phyloP scores from a whole-genome alignment of 75 land plant species.

The Selaginella moellendorffii region DNA sequence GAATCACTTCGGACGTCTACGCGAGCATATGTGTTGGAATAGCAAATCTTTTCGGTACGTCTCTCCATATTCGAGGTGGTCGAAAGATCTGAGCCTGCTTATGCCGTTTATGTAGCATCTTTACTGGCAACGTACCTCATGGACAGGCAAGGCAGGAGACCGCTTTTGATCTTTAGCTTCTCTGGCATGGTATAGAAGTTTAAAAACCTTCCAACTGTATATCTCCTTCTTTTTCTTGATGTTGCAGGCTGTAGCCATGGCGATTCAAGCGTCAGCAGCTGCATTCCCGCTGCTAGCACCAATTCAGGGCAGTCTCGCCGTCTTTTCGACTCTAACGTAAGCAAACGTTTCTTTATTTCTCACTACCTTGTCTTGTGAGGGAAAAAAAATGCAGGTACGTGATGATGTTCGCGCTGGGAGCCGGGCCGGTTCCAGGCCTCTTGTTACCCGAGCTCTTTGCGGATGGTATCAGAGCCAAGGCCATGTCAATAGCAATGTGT shows the following conservation, averaged over 20 bases:
- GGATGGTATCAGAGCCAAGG: slow-evolving; percentile 3
- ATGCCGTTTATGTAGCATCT: slow-evolving; percentile 34
- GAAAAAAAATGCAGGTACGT: background rate
- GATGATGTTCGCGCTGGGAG: slow-evolving; percentile 5
- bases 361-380: no score
- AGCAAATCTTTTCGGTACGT: slow-evolving; percentile 55
- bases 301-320: background rate
- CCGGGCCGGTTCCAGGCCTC: slow-evolving; percentile 3
- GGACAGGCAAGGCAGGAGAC: slow-evolving; percentile 70
- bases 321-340: slow-evolving; percentile 1
- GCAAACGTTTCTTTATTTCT: no score
- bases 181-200: slow-evolving; percentile 90
- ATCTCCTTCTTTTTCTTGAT: no score
- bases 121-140: slow-evolving; percentile 55
- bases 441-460: slow-evolving; percentile 5
- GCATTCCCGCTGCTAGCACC: background rate
- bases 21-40: slow-evolving; percentile 74
- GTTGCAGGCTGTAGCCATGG: background rate
- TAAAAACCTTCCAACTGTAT: no score
- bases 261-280: slow-evolving; percentile 7
- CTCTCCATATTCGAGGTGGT: background rate
- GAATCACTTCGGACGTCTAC: slow-evolving; percentile 46
- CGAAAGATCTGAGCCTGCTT: background rate
- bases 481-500: slow-evolving; percentile 3
- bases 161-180: slow-evolving; percentile 64